Evolutionary conservation across 306 rosid species (phyloP), one percentile per base, ranked within the genome.

Genomic region (Lathyrus sativus): DNA sequence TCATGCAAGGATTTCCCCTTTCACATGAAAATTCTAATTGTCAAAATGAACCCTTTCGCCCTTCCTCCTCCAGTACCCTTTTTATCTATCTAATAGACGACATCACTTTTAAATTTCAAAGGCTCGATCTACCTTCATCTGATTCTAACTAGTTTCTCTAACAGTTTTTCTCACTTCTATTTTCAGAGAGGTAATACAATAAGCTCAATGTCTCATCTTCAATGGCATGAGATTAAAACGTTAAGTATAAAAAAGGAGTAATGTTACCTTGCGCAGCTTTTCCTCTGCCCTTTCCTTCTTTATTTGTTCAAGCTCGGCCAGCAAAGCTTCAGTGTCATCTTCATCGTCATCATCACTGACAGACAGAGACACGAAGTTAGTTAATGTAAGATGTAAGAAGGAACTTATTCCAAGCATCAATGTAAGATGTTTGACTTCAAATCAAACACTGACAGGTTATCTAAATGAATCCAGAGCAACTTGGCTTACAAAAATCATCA

Each of bases 301-400:
- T 79, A 93, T 93, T 76, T 88, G 99, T 84, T 90, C 99, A 65
- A 93, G 96, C 88, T 93, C 99, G 11, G 96, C 97, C 82, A 87
- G 43, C 64, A 90, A 85, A 35, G 99, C 99, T 81, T 88, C 96
- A 13, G 95, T 88, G 62, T 90, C 97, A 61, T 88, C 97, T 68
- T 85, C 96, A 1, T 89, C 96, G 0, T 87, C 90, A 0, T 86
- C 91, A 35, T 79, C 91, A 76, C 89, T 83, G 62, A 26, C 17
- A 41, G 62, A 58, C 17, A 46, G 55, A n/a, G n/a, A 33, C 38
- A 33, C 9, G 0, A 7, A 0, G 9, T 35, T 35, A 35, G 9
- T 35, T 35, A 35, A 1, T 0, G 9, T 35, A 7, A 35, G 39
- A 35, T 35, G 39, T 35, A 35, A 11, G 12, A 38, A 55, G 35